Evolutionary conservation across 2,329 filamentous ascomycete species (phyloP).

Genomic region (Thelonectria discophora): DNA sequence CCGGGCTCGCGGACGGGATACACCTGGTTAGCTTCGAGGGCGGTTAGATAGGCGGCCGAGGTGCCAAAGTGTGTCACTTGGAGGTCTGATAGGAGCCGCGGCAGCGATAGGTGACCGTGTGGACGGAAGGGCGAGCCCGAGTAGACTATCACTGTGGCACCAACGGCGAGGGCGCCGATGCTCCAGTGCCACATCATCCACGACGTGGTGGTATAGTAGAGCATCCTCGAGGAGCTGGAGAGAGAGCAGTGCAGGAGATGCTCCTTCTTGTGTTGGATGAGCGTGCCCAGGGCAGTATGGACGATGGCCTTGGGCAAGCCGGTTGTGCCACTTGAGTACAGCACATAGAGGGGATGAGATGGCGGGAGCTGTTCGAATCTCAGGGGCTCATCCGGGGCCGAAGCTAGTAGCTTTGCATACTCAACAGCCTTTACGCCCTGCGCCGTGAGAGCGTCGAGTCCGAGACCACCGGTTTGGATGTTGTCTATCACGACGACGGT

Average conservation of each 20-base stretch:
- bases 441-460: conserved; percentile 52
- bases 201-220: conserved; percentile 94
- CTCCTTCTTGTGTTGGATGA: conserved; percentile 98
- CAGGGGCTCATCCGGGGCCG: conserved; percentile 56
- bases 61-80: conserved; percentile 94
- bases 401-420: conserved; percentile 57
- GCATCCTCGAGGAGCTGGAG: conserved; percentile 73
- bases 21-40: conserved; percentile 82
- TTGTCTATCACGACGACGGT: conserved; percentile 80
- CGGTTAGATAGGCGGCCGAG: conserved; percentile 89
- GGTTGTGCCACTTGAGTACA: conserved; percentile 94
- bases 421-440: conserved; percentile 54
- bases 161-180: conserved; percentile 83
- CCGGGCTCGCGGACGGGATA: conserved; percentile 62
- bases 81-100: conserved; percentile 80
- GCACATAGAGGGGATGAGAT: conserved; percentile 90
- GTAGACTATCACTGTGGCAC: conserved; percentile 86
- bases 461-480: conserved; percentile 56
- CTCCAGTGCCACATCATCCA: conserved; percentile 99
- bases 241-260: conserved; percentile 89
- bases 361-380: conserved; percentile 81
- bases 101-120: conserved; percentile 81
- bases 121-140: conserved; percentile 91
- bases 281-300: conserved; percentile 87
- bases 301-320: conserved; percentile 90